A percentile compares a stretch with the other conserved stretches of the same genome.
Conservation (phyloP, 1,284 basidiomycete genomes). For the Tilletia caries region DNA sequence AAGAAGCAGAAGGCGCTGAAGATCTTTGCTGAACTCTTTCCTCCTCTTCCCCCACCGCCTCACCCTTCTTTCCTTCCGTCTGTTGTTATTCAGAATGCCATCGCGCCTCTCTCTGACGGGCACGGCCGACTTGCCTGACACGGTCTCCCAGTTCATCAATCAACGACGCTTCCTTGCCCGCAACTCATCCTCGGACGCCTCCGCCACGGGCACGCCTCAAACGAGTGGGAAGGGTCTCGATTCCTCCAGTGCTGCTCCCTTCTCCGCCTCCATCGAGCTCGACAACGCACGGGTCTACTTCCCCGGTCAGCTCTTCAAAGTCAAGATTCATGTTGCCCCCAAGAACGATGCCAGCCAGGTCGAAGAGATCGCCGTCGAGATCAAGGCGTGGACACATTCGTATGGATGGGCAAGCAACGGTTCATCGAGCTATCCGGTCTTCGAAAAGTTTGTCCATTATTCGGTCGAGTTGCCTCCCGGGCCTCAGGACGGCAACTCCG, state of each 20-base stretch:
- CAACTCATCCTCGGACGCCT: constrained; percentile 6
- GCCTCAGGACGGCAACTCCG: neutral
- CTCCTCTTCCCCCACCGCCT: too few species aligned
- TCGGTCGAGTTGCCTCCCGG: neutral
- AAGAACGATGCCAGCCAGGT: neutral
- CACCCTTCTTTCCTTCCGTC: too few species aligned
- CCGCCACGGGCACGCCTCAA: too few species aligned
- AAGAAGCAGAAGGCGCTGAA: too few species aligned
- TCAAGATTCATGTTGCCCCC: neutral
- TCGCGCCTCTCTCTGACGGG: too few species aligned
- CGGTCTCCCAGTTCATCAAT: constrained; percentile 6
- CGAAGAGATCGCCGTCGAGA: neutral
- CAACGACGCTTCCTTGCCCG: neutral
- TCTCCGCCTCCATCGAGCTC: neutral
- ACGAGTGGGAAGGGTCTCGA: too few species aligned
- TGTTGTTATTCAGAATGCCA: too few species aligned
- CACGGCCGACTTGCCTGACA: neutral
- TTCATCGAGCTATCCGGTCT: neutral
- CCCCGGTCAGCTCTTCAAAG: neutral
- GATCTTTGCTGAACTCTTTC: too few species aligned
- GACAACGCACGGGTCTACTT: constrained; percentile 6
- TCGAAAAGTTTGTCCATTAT: neutral
- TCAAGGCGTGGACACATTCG: neutral
- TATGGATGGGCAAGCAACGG: neutral
- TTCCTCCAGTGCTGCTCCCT: neutral